Evolutionary conservation across 176 grass and related monocot species (phyloP).

Genomic region (Rhynchospora tenuis): DNA sequence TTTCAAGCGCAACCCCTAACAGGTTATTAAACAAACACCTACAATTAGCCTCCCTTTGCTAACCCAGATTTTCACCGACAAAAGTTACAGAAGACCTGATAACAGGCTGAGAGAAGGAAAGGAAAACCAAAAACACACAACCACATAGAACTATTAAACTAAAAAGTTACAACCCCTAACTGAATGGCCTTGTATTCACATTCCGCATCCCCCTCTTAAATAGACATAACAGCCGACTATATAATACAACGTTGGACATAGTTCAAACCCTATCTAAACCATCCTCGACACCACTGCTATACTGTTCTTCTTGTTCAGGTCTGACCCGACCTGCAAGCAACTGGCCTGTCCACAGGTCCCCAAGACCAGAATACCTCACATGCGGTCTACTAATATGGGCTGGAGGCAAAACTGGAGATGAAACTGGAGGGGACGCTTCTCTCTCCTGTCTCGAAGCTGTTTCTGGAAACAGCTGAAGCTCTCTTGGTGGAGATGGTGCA

Average conservation of each 20-base stretch:
- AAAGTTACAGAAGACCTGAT: neutral
- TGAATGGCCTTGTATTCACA: slow-evolving; percentile 1
- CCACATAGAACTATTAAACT: slow-evolving; percentile 1
- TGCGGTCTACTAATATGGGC: slow-evolving; percentile 35
- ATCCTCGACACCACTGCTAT: slow-evolving; percentile 34
- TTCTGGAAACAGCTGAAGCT: slow-evolving; percentile 73
- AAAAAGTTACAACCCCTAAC: neutral
- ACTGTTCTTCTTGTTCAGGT: slow-evolving; percentile 45
- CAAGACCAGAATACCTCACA: slow-evolving; percentile 38
- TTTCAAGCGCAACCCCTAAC: neutral
- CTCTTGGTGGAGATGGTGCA: slow-evolving; percentile 25
- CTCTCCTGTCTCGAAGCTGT: neutral
- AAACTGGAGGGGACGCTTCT: slow-evolving; percentile 17
- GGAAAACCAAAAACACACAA: neutral
- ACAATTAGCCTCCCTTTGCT: neutral
- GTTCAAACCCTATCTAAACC: slow-evolving; percentile 19
- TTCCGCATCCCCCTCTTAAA: neutral
- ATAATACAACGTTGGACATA: neutral
- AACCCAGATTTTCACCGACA: neutral
- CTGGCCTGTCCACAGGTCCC: slow-evolving; percentile 37
- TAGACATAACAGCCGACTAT: neutral
- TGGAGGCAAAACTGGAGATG: slow-evolving; percentile 15
- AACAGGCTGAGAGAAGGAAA: neutral
- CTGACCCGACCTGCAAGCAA: slow-evolving; percentile 42
- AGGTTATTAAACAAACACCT: neutral